Percentiles rank a stretch among this genome's conserved stretches.
phyloP scores from a whole-genome alignment of 768 basidiomycete species.

The Myochromella boudieri region DNA sequence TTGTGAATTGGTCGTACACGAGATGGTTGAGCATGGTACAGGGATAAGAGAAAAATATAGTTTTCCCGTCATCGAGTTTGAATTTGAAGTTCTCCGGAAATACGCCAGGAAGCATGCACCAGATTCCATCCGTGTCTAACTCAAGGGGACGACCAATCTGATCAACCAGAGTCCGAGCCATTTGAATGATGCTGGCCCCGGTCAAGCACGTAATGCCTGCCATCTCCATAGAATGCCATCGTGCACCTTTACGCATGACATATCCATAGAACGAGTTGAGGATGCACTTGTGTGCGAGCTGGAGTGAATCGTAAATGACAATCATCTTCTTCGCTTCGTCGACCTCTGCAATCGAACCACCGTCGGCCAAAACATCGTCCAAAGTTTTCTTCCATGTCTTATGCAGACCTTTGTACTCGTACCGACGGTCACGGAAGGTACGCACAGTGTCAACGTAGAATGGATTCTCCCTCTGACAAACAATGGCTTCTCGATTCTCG shows the following conservation, averaged over 20 bases:
- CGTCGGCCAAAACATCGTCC: constrained; percentile 68
- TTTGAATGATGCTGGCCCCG: constrained; percentile 96
- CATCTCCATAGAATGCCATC: constrained; percentile 99
- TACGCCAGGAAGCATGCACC: constrained; percentile 99
- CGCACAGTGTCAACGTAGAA: constrained; percentile 99
- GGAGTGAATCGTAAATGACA: constrained; percentile 96
- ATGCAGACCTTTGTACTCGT: constrained; percentile 97
- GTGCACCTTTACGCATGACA: constrained; percentile 98
- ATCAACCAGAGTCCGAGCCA: constrained; percentile 96
- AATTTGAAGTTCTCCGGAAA: constrained; percentile 99
- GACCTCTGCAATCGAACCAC: constrained; percentile 77
- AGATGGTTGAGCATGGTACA: constrained; percentile 99
- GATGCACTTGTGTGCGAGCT: constrained; percentile 99
- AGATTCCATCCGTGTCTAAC: constrained; percentile 98
- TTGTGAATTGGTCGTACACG: constrained; percentile 93
- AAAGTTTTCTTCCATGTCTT: constrained; percentile 99
- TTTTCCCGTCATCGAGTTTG: constrained; percentile 84
- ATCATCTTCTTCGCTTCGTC: constrained; percentile 99
- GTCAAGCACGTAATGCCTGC: constrained; percentile 98
- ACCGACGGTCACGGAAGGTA: constrained; percentile 93
- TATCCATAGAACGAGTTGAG: constrained; percentile 99
- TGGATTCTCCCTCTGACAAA: constrained; percentile 96
- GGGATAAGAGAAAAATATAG: constrained; percentile 89
- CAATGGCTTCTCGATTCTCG: constrained; percentile 90
- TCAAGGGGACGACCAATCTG: constrained; percentile 97